These are phyloP conservation scores for Huntiella moniliformis DNA, from an alignment of 2,329 filamentous ascomycete species.

Conservation along the genomic window DNA sequence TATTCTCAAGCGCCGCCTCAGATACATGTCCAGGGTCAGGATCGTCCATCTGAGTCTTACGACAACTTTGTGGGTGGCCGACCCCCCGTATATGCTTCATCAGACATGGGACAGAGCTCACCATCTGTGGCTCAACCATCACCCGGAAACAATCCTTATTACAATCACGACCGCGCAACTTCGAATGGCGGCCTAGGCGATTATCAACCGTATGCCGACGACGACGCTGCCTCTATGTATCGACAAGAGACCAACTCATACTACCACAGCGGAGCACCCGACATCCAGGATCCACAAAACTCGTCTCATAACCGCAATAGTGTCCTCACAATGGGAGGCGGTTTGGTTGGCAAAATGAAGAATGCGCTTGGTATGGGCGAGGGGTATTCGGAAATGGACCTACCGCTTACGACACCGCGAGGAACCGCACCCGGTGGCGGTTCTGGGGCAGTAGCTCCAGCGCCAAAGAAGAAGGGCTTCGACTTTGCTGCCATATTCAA, in stretches of 20 bases:
- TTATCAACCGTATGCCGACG: conserved; percentile 75
- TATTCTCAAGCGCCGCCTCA: conserved; percentile 5
- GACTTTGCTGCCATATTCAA: conserved; percentile 69
- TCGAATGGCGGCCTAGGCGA: conserved; percentile 73
- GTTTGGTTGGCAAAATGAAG: conserved; percentile 71
- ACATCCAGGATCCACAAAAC: conserved; percentile 18
- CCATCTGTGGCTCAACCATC: conserved; percentile 5
- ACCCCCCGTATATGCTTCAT: conserved; percentile 28
- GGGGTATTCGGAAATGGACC: conserved; percentile 93
- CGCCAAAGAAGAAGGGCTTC: conserved; percentile 35
- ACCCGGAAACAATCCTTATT: conserved; percentile 24
- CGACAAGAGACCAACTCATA: conserved; percentile 61
- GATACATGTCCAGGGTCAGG: conserved; percentile 13
- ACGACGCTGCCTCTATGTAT: conserved; percentile 45
- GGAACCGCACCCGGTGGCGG: conserved; percentile 19
- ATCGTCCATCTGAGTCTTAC: conserved; percentile 77
- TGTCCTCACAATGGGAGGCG: conserved; percentile 70
- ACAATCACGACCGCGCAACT: conserved; percentile 32
- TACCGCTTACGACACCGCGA: conserved; percentile 64
- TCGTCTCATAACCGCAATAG: conserved; percentile 68
- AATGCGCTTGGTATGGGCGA: conserved; percentile 76
- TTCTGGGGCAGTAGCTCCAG: conserved; percentile 22
- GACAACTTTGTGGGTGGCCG: conserved; percentile 76
- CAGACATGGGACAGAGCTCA: conserved; percentile 5
- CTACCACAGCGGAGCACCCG: conserved; percentile 52